Evolutionary conservation across 805 yeast genomes (phyloP).

Genomic region (Lachancea meyersii): DNA sequence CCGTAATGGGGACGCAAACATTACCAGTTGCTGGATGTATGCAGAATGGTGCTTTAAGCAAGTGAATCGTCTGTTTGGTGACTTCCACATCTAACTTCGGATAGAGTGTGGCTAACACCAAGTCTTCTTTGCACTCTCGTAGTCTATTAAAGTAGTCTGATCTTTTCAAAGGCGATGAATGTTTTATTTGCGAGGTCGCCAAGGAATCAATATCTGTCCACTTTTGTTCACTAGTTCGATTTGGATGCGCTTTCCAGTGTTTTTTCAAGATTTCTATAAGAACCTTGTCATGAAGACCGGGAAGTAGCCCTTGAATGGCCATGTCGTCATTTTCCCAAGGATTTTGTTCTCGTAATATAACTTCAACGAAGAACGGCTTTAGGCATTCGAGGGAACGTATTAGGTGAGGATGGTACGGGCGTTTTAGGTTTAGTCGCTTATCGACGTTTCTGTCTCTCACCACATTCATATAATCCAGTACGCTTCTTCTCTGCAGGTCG

Average conservation of each 20-base stretch:
- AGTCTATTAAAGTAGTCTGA: constrained; percentile 37
- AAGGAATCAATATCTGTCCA: constrained; percentile 70
- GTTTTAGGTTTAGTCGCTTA: constrained; percentile 48
- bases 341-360: constrained; percentile 75
- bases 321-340: constrained; percentile 66
- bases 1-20: constrained; percentile 76
- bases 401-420: constrained; percentile 88
- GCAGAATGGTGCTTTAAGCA: constrained; percentile 93
- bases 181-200: constrained; percentile 33
- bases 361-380: constrained; percentile 54
- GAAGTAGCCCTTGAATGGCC: constrained; percentile 50
- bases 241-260: constrained; percentile 53
- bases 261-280: constrained; percentile 47
- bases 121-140: constrained; percentile 74
- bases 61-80: constrained; percentile 80
- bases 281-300: constrained; percentile 57
- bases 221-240: constrained; percentile 51
- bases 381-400: constrained; percentile 67
- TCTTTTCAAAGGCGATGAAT: constrained; percentile 17
- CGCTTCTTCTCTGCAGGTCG: constrained; percentile 68
- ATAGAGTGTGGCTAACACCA: constrained; percentile 72
- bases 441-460: constrained; percentile 45
- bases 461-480: constrained; percentile 80
- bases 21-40: constrained; percentile 94
- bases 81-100: constrained; percentile 94